A percentile compares a stretch with the other conserved stretches of the same genome.
Evolutionary conservation across 2,329 filamentous ascomycete species (phyloP).

Genomic region (Raffaelea arxii): DNA sequence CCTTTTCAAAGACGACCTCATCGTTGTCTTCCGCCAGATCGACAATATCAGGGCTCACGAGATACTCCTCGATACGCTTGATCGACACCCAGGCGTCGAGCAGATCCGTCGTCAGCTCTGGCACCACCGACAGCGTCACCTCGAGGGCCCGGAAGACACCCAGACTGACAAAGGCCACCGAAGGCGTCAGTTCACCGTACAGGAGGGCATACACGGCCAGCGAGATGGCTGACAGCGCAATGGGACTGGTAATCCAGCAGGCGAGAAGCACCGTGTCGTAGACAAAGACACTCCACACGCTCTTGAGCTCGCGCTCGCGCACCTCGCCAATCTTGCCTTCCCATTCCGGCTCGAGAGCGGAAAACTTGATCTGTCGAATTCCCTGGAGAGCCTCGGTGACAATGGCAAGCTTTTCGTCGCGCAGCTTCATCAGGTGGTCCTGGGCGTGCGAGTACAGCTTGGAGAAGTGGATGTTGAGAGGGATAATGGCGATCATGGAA

Average conservation of each 20-base stretch:
- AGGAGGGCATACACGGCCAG: slow-evolving; percentile 58
- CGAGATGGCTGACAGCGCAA: slow-evolving; percentile 62
- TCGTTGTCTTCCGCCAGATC: slow-evolving; percentile 44
- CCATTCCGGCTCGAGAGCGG: slow-evolving; percentile 67
- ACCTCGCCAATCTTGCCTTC: slow-evolving; percentile 57
- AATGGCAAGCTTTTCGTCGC: slow-evolving; percentile 66
- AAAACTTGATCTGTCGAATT: slow-evolving; percentile 79
- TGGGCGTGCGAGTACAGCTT: slow-evolving; percentile 56
- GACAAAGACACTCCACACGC: slow-evolving; percentile 56
- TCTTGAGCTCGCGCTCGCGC: slow-evolving; percentile 55
- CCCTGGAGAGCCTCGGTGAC: slow-evolving; percentile 69
- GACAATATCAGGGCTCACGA: slow-evolving; percentile 55
- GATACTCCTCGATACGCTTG: slow-evolving; percentile 61
- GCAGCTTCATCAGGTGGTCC: slow-evolving; percentile 62
- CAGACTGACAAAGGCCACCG: slow-evolving; percentile 70
- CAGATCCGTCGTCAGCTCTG: slow-evolving; percentile 60
- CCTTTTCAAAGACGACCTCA: slow-evolving; percentile 55
- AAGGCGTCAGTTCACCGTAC: slow-evolving; percentile 55
- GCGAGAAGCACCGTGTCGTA: slow-evolving; percentile 53
- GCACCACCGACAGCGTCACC: slow-evolving; percentile 58
- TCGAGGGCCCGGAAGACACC: slow-evolving; percentile 68
- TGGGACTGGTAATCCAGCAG: slow-evolving; percentile 65
- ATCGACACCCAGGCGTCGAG: slow-evolving; percentile 67
- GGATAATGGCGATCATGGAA: slow-evolving; percentile 54
- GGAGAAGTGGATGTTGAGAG: slow-evolving; percentile 58